These are phyloP conservation scores for Gaeumannomyces sp. DNA, from an alignment of 2,329 filamentous ascomycete species.

Conservation along the genomic window DNA sequence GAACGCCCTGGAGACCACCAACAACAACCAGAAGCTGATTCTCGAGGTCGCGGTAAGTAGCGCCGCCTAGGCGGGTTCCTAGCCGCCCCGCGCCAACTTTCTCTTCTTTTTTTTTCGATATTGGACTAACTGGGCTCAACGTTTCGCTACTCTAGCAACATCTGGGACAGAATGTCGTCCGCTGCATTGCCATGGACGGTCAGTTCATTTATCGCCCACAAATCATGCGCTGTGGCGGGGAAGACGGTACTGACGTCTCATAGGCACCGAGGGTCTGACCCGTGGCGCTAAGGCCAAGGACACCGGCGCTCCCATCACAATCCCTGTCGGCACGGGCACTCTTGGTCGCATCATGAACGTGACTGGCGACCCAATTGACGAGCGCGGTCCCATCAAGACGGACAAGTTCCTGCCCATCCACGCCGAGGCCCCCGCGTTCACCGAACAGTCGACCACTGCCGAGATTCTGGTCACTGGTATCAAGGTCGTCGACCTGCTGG, in stretches of 20 bases:
- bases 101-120: constrained; percentile 11
- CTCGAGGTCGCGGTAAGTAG: constrained; percentile 86
- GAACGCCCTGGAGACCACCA: constrained; percentile 88
- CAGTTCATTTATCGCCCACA: constrained; percentile 33
- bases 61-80: neutral
- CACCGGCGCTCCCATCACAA: constrained; percentile 91
- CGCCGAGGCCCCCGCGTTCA: constrained; percentile 86
- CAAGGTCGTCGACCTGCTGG: constrained; percentile 99
- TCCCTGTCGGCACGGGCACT: constrained; percentile 87
- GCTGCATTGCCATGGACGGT: constrained; percentile 99
- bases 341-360: constrained; percentile 99
- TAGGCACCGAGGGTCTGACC: constrained; percentile 98
- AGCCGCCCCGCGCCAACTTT: neutral
- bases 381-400: constrained; percentile 96
- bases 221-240: constrained; percentile 8
- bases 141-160: constrained; percentile 67
- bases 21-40: constrained; percentile 89
- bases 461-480: constrained; percentile 99
- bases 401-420: constrained; percentile 86
- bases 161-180: constrained; percentile 97
- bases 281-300: constrained; percentile 81
- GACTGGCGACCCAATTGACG: constrained; percentile 99
- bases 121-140: constrained; percentile 8
- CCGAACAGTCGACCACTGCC: constrained; percentile 90
- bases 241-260: neutral